phyloP scores from a whole-genome alignment of 331 rosid species.

The Telfairia occidentalis region DNA sequence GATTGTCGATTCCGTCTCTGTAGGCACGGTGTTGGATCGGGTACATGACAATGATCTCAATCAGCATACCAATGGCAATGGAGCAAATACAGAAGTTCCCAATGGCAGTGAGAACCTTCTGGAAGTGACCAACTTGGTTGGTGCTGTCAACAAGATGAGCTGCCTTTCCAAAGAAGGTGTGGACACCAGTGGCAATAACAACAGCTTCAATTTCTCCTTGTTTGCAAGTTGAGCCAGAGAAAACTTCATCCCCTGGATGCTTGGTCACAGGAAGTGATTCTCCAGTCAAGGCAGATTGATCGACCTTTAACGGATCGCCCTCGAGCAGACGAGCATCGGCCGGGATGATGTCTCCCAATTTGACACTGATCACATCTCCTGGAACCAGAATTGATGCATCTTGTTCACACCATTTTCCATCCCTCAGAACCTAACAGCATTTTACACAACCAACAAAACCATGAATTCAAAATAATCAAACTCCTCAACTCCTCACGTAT shows the following conservation, averaged over 20 bases:
- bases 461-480: background rate
- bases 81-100: slow-evolving; percentile 97
- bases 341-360: slow-evolving; percentile 89
- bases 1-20: slow-evolving; percentile 83
- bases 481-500: background rate
- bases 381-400: slow-evolving; percentile 94
- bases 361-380: slow-evolving; percentile 86
- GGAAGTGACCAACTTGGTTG: slow-evolving; percentile 98
- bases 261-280: slow-evolving; percentile 94
- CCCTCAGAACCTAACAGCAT: slow-evolving; percentile 66
- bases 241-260: slow-evolving; percentile 83
- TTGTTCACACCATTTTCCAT: slow-evolving; percentile 84
- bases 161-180: slow-evolving; percentile 96
- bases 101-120: slow-evolving; percentile 79
- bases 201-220: slow-evolving; percentile 98
- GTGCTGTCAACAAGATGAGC: slow-evolving; percentile 98
- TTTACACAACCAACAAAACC: slow-evolving; percentile 10
- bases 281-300: slow-evolving; percentile 94
- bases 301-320: slow-evolving; percentile 87
- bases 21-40: slow-evolving; percentile 81
- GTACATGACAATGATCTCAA: slow-evolving; percentile 91
- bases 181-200: slow-evolving; percentile 97
- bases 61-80: slow-evolving; percentile 77
- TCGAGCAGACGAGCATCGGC: slow-evolving; percentile 99
- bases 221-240: slow-evolving; percentile 96